Conservation (phyloP, 257 asterid genomes). For the Gentiana straminea region DNA sequence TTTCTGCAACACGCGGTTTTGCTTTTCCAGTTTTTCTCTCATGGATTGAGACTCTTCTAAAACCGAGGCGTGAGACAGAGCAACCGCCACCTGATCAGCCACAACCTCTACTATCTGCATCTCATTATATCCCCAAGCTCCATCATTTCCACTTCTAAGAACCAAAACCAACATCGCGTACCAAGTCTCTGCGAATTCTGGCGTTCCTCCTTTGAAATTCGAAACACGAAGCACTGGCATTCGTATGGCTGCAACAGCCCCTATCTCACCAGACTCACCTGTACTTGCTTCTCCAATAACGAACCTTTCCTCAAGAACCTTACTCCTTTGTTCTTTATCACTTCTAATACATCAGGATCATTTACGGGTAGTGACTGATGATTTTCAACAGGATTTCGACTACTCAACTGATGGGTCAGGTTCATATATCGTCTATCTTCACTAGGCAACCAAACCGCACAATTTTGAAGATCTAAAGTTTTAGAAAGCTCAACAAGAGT, state of each 20-base stretch:
- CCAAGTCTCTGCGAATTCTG: slow-evolving; percentile 23
- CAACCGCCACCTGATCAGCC: slow-evolving; percentile 49
- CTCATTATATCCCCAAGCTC: slow-evolving; percentile 26
- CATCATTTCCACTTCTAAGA: slow-evolving; percentile 18
- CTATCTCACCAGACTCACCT: slow-evolving; percentile 23
- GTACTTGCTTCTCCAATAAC: slow-evolving; percentile 27
- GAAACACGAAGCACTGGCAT: slow-evolving; percentile 33
- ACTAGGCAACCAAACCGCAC: slow-evolving; percentile 47
- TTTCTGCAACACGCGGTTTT: slow-evolving; percentile 25
- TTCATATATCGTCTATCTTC: slow-evolving; percentile 26
- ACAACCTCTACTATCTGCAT: slow-evolving; percentile 43
- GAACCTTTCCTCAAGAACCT: slow-evolving; percentile 28
- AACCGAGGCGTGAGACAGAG: slow-evolving; percentile 37
- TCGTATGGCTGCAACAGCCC: slow-evolving; percentile 33
- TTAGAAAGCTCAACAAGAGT: slow-evolving; percentile 38
- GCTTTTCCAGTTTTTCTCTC: slow-evolving; percentile 30
- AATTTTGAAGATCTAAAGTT: slow-evolving; percentile 34
- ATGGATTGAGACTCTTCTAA: slow-evolving; percentile 36
- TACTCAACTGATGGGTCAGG: slow-evolving; percentile 33
- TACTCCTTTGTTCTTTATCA: slow-evolving; percentile 30
- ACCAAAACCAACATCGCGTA: slow-evolving; percentile 35
- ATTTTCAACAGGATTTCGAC: slow-evolving; percentile 14
- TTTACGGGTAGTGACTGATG: slow-evolving; percentile 19
- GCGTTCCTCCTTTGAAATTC: slow-evolving; percentile 41
- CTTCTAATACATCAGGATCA: slow-evolving; percentile 32